Base-by-base conservation (phyloP, 108 stramenopile genomes). In the Fistulifera pelliculosa region DNA sequence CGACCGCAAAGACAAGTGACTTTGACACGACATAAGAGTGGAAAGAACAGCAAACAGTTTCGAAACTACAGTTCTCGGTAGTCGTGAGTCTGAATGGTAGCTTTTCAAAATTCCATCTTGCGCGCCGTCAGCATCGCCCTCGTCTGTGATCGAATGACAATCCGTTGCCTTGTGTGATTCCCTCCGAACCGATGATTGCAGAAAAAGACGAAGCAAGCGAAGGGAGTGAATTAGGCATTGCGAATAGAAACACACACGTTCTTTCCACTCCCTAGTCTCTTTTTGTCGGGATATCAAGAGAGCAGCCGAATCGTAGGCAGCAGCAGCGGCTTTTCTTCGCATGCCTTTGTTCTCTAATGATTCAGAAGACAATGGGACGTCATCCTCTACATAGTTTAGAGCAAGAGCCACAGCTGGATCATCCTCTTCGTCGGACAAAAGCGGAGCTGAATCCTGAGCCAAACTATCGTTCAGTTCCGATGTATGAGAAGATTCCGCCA, bases 311-410 rank as follows among this genome's bases (percentile, higher is more conserved):
- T 86, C 74, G 41, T 85, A 75, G 8, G 79, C 88, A 49, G 85
- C 82, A 17, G 88, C 88, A n/a, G 88, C 88, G 23, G 88, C 84
- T 53, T 86, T 90, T 52, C 88, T 44, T 25, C 64, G 71, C 66
- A 90, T 72, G 17, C 88, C 88, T 50, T 90, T 90, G 16, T 62
- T 72, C 60, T 84, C 88, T 38, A 90, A 61, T 31, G 66, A 64
- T 40, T 85, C 77, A 28, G 58, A 60, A 28, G 38, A 47, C 27
- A 41, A 44, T 21, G 28, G 60, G 55, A 68, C 71, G 42, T 81
- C 80, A 21, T 71, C 65, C 14, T 71, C 70, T 1, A 69, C 31
- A 48, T 77, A 77, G 47, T 71, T 64, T 61, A 77, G 38, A 19
- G 71, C 72, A 51, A 72, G 27, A 24, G 70, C 70, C 50, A 75